Base-by-base conservation (phyloP, 1,284 basidiomycete species). In the Amylostereum chailletii region DNA sequence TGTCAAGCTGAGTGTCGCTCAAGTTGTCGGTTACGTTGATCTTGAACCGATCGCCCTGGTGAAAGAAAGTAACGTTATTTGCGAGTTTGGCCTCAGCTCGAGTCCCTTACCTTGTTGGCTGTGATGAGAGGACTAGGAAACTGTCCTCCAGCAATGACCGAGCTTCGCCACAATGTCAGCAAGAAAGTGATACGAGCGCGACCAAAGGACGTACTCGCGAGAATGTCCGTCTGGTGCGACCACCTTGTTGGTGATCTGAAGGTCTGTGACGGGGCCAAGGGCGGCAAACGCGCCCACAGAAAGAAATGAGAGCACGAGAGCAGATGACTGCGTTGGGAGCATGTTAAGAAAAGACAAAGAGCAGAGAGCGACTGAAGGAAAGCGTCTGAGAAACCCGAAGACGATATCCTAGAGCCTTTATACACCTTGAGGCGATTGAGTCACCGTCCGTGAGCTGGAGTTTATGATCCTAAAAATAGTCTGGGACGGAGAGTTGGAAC, bases 11-110 rank as follows among this genome's bases (percentile, higher is more conserved):
- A 3, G 49, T 54, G 45, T 62, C 57, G 1, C 55, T 59, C 10
- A 64, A 50, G 10, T 53, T 44, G 48, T 62, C 55, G 27, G 53
- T 47, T 30, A 64, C 61, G 37, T 61, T 64, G 39, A 62, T 33
- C 52, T 57, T 46, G 40, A 56, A 42, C 30, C 26, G 5, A 10
- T 43, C 53, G 7, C 58, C 53, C 58, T 60, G 39, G 11, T 59
- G 37, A 26, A 38, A 49, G 33, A 27, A 3, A 11, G 19, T 11
- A 33, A 27, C 19, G 8, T 53, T 19, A 45, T 37, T 34, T 11
- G 43, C 4, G 5, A 6, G 4, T 6, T 32, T 30, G 26, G 29
- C 3, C 2, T n/a, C 2, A 11, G 38, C 2, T 19, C 29, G 4
- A 30, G 5, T 9, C 10, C 26, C 48, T 0, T 29, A 57, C 57